Evolutionary conservation across 345 rosid genomes (phyloP), one percentile per base, ranked within the genome.

Genomic region (Hypericum androsaemum): DNA sequence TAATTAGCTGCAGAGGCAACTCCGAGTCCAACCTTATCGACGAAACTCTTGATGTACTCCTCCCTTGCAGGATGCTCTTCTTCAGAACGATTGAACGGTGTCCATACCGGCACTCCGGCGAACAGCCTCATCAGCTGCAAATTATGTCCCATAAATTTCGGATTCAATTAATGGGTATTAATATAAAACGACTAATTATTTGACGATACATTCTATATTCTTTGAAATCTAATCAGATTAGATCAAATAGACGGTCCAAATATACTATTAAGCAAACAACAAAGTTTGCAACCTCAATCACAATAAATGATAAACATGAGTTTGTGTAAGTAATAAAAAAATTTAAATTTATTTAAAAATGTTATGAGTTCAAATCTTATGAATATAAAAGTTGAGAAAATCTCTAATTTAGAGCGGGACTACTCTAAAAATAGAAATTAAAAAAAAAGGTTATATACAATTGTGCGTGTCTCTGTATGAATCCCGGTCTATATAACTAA

Each of bases 101-200:
- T 74, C 94, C 95, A 86, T 3, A 86, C 80, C 8, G 95, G 97
- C 69, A 83, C 94, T 47, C 89, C 95, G 8, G 83, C 79, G 8
- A 89, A 86, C 66, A 89, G 63, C 70, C 97, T 76, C 89, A 89
- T 86, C 68, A 89, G 63, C 95, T 89, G 70, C 71, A 46, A 35
- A 55, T 37, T 32, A 41, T 14, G 3, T 10, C 12, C 10, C 51
- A 49, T 12, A 47, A 16, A 40, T 41, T 32, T 39, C 49, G 28
- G 15, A 10, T 8, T n/a, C 15, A n/a, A n/a, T n/a, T n/a, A n/a
- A n/a, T n/a, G n/a, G n/a, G n/a, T n/a, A n/a, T n/a, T n/a, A n/a
- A n/a, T n/a, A n/a, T n/a, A n/a, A n/a, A n/a, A n/a, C n/a, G n/a
- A n/a, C n/a, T n/a, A n/a, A n/a, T n/a, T n/a, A n/a, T n/a, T n/a